Base-by-base conservation (phyloP, 2,329 filamentous ascomycete species). In the Dissoconium aciculare region DNA sequence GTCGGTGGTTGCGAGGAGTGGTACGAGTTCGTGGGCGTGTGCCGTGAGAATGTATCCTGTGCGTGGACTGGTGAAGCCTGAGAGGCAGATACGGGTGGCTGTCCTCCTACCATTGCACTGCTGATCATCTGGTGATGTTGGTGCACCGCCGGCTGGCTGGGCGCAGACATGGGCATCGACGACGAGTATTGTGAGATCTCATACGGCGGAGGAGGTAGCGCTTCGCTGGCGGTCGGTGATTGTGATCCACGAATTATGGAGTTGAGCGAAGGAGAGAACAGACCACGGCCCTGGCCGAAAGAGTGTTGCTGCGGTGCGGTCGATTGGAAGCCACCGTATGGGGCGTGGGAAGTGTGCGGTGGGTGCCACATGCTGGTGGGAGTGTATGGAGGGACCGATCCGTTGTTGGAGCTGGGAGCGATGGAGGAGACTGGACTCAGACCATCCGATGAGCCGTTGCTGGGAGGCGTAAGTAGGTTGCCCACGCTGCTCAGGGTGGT, bases 121-220 rank as follows among this genome's bases (percentile, higher is more conserved):
- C 51, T 41, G 48, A 61, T 61, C 37, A 54, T 42, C 39, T 67
- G 54, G 26, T 63, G 64, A n/a, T 49, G 47, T 4, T 42, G 40
- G 38, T 55, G 49, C 47, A 62, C 52, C 11, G 61, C 54, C 11
- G 62, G 58, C 31, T 66, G 51, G 38, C 51, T 59, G 11, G 66
- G 63, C 32, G 68, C 67, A 8, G 67, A 64, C 49, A 74, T 64
- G 11, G 69, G 59, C 41, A 69, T 59, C 29, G 67, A 67, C 31
- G 37, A 39, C 37, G 73, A 66, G 51, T 76, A 82, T 17, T 73
- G 33, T 37, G 63, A 26, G 74, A 77, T 65, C 41, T 74, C 71
- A 55, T 76, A 82, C 5, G 75, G 67, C 36, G 77, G 71, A 32
- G 70, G 64, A 37, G 78, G 68, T 32, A 85, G 60, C 28, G 64